Evolutionary conservation across 78 protist species (phyloP).

Genomic region (Dictyostelium citrinum): DNA sequence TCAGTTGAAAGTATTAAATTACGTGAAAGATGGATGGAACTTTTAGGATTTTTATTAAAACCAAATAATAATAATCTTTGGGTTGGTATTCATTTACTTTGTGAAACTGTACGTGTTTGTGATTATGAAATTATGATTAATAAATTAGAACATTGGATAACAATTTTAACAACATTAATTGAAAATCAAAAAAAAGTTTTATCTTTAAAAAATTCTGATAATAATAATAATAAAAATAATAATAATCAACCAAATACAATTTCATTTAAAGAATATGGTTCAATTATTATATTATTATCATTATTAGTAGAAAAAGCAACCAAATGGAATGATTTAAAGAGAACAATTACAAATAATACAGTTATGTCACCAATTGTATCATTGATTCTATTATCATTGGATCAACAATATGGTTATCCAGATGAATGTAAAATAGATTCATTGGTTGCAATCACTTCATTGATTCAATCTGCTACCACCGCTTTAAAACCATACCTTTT

Average conservation of each 20-base stretch:
- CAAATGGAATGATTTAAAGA: constrained; percentile 35
- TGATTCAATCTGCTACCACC: not conserved
- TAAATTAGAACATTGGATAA: constrained; percentile 13
- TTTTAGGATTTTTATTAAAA: not conserved
- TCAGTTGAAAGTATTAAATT: not conserved
- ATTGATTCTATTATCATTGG: not conserved
- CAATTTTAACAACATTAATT: not conserved
- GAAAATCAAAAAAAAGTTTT: constrained; percentile 7
- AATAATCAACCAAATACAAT: not conserved
- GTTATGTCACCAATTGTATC: constrained; percentile 10
- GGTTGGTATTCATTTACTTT: constrained; percentile 30
- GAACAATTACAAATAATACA: constrained; percentile 11
- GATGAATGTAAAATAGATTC: constrained; percentile 18
- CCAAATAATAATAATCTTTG: not conserved
- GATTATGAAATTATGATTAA: constrained; percentile 18
- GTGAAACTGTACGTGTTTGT: constrained; percentile 53
- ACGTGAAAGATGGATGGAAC: constrained; percentile 2
- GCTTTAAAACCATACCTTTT: constrained; percentile 17
- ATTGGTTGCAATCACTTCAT: not conserved
- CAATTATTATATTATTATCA: not conserved
- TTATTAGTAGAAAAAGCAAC: constrained; percentile 44
- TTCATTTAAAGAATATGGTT: constrained; percentile 1
- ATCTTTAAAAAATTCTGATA: not conserved
- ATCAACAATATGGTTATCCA: not conserved
- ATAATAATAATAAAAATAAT: not conserved